Evolutionary conservation across 106 monocot species (phyloP).

Genomic region (Acorus gramineus): DNA sequence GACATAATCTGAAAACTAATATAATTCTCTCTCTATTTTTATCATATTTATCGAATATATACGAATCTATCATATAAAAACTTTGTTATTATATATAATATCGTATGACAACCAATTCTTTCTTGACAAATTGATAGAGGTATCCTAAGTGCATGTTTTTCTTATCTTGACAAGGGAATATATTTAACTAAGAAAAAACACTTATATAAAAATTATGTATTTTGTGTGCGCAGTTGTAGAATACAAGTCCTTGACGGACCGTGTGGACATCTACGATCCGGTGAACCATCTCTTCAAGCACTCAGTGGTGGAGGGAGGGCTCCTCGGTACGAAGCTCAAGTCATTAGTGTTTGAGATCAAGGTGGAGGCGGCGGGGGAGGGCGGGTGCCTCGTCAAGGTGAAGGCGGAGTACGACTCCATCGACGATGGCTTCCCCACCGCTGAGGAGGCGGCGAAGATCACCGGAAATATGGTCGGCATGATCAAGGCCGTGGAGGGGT

Average conservation of each 20-base stretch:
- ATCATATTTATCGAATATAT: no score
- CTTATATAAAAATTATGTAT: no score
- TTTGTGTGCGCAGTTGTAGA: not conserved
- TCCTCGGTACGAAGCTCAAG: slow-evolving; percentile 15
- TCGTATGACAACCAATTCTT: no score
- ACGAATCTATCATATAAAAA: no score
- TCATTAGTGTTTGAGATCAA: slow-evolving; percentile 11
- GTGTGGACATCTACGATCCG: slow-evolving; percentile 14
- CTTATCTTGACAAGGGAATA: no score
- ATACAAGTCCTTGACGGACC: slow-evolving; percentile 12
- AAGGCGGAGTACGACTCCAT: slow-evolving; percentile 14
- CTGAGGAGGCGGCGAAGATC: slow-evolving; percentile 13
- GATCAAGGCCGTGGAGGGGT: slow-evolving; percentile 17
- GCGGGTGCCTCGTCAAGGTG: slow-evolving; percentile 10
- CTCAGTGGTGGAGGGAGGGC: slow-evolving; percentile 23
- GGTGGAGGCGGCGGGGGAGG: not conserved
- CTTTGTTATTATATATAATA: no score
- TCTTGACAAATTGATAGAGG: no score
- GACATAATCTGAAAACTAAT: no score
- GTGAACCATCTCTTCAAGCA: slow-evolving; percentile 18
- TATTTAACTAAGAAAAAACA: no score
- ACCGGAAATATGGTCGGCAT: not conserved
- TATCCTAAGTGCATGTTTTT: no score
- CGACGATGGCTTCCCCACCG: slow-evolving; percentile 13
- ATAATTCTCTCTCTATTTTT: no score